Evolutionary conservation across 1,284 basidiomycete species (phyloP).

Genomic region (Ganoderma meredithae): DNA sequence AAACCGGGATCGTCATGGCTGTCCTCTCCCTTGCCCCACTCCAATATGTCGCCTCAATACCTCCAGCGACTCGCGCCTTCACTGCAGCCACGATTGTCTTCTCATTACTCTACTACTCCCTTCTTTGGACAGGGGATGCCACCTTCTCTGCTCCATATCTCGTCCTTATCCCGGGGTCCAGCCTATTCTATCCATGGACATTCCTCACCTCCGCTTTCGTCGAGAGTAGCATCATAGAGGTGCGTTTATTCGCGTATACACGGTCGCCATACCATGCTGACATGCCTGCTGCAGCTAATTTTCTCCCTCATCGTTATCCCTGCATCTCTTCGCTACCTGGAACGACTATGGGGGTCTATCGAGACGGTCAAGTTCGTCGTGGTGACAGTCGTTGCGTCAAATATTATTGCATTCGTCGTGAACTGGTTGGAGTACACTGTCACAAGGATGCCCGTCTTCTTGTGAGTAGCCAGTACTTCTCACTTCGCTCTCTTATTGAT

Average conservation of each 20-base stretch:
- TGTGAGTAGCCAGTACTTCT: constrained; percentile 60
- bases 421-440: constrained; percentile 83
- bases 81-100: constrained; percentile 71
- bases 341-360: constrained; percentile 90
- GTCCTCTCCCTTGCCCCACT: constrained; percentile 71
- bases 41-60: constrained; percentile 72
- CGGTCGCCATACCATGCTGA: constrained; percentile 17
- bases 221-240: constrained; percentile 87
- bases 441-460: constrained; percentile 70
- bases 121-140: constrained; percentile 60
- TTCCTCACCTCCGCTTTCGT: constrained; percentile 88
- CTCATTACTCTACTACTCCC: constrained; percentile 72
- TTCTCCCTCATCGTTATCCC: constrained; percentile 83
- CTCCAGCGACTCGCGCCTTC: constrained; percentile 81
- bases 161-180: constrained; percentile 84
- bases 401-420: constrained; percentile 86
- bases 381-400: constrained; percentile 82
- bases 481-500: constrained; percentile 4
- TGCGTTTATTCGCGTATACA: constrained; percentile 46
- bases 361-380: constrained; percentile 90
- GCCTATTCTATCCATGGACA: constrained; percentile 93
- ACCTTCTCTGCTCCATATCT: constrained; percentile 73
- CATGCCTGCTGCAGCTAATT: constrained; percentile 62
- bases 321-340: constrained; percentile 88
- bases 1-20: constrained; percentile 57